Conservation (phyloP, 228 moss, liverwort and hornwort species). For the Sphagnum fallax region DNA sequence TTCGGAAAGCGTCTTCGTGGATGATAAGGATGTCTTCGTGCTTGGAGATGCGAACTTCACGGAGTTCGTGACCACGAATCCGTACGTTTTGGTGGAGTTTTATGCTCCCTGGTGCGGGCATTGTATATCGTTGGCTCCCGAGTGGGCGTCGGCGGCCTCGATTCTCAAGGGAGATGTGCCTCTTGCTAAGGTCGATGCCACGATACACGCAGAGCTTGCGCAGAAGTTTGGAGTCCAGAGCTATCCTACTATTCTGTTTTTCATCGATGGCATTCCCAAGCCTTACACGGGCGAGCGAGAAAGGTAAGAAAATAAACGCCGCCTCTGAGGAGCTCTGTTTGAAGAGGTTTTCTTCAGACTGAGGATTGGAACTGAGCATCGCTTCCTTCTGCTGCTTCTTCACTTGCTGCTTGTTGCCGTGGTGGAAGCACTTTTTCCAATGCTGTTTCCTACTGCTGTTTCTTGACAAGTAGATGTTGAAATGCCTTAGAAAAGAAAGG, state of each 20-base stretch:
- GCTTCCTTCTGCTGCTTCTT: too few species aligned
- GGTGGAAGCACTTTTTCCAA: too few species aligned
- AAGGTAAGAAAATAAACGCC: constrained; percentile 10
- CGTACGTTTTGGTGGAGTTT: constrained; percentile 60
- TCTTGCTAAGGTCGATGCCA: constrained; percentile 74
- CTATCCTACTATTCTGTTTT: constrained; percentile 64
- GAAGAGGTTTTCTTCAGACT: too few species aligned
- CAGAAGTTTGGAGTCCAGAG: constrained; percentile 44
- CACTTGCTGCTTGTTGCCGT: too few species aligned
- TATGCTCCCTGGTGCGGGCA: constrained; percentile 73
- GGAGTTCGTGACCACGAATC: constrained; percentile 36
- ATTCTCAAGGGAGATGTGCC: constrained; percentile 53
- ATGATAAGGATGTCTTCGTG: constrained; percentile 65
- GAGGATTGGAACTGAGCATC: too few species aligned
- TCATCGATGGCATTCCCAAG: constrained; percentile 57
- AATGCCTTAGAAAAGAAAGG: too few species aligned
- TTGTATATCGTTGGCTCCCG: constrained; percentile 54
- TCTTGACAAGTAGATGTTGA: too few species aligned
- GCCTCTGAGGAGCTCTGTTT: too few species aligned
- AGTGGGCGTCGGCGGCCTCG: constrained; percentile 77
- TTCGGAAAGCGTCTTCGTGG: constrained; percentile 2
- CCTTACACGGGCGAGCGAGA: constrained; percentile 38
- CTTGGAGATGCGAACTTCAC: constrained; percentile 67
- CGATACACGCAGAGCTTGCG: constrained; percentile 30
- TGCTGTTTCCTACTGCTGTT: too few species aligned